phyloP scores from a whole-genome alignment of 1,139 yeast species.

The Debaryomyces sp. region DNA sequence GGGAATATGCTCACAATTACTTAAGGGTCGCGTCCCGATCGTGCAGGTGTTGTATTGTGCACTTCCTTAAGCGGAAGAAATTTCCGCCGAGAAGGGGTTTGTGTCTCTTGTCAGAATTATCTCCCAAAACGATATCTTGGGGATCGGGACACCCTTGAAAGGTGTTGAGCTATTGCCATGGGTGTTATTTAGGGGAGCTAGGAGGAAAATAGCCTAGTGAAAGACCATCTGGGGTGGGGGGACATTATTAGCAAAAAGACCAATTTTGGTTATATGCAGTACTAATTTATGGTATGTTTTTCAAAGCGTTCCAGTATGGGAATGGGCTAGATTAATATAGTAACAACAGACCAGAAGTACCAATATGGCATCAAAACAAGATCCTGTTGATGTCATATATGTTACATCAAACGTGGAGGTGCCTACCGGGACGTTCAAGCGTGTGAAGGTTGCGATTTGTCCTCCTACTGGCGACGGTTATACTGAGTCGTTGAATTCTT shows the following conservation, averaged over 20 bases:
- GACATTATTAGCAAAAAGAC: background rate
- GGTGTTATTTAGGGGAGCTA: no score
- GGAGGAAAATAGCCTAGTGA: background rate
- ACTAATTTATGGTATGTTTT: background rate
- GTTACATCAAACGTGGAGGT: constrained; percentile 1
- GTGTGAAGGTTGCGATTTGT: constrained; percentile 6
- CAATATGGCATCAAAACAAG: background rate
- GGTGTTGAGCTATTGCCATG: background rate
- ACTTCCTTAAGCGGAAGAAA: background rate
- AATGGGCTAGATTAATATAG: background rate
- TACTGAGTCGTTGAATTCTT: constrained; percentile 1
- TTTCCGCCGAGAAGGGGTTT: background rate
- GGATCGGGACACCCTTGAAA: background rate
- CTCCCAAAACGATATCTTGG: background rate
- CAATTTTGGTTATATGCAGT: background rate
- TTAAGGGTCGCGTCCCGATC: constrained; percentile 2
- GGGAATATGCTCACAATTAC: background rate
- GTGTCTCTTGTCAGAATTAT: background rate
- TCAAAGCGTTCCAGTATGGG: background rate
- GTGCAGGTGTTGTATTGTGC: background rate
- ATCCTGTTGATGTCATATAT: constrained; percentile 1
- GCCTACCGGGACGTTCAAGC: background rate
- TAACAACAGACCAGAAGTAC: background rate
- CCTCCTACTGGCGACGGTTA: constrained; percentile 3
- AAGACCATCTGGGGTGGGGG: no score